Evolutionary conservation across 2,329 filamentous ascomycete species (phyloP).

Genomic region (Xylariaceae sp.): DNA sequence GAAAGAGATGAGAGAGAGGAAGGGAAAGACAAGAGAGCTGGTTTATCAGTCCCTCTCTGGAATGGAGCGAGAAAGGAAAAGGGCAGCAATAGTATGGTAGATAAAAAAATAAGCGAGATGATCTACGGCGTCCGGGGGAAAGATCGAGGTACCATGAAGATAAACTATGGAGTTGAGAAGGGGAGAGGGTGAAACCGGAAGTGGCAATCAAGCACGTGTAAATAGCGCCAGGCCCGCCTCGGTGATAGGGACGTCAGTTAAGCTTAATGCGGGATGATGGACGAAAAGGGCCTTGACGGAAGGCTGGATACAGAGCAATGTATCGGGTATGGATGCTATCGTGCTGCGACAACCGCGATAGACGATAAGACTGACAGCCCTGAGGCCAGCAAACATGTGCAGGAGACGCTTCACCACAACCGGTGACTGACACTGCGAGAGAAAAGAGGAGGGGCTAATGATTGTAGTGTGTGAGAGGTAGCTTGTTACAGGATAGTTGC

Average conservation of each 20-base stretch:
- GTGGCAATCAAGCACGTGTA: slow-evolving; percentile 3
- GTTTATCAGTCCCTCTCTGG: neutral
- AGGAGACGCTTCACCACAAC: too few species aligned
- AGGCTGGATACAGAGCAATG: too few species aligned
- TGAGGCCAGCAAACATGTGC: too few species aligned
- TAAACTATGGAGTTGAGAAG: slow-evolving; percentile 5
- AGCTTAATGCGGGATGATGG: too few species aligned
- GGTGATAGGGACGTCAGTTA: slow-evolving; percentile 16
- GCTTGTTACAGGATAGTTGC: too few species aligned
- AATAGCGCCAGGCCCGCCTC: slow-evolving; percentile 6
- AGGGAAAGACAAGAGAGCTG: neutral
- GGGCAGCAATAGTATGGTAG: neutral
- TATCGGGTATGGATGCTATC: too few species aligned
- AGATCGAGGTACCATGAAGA: slow-evolving; percentile 6
- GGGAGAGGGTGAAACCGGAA: slow-evolving; percentile 9
- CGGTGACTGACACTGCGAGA: too few species aligned
- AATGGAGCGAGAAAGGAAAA: neutral
- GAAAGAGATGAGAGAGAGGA: slow-evolving; percentile 1
- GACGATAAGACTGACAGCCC: too few species aligned
- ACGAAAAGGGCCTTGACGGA: too few species aligned
- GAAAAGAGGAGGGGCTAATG: too few species aligned
- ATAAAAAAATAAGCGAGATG: slow-evolving; percentile 4
- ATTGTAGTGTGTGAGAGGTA: too few species aligned
- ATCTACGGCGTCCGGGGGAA: slow-evolving; percentile 1
- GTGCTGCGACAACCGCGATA: too few species aligned